Evolutionary conservation across 2,329 filamentous ascomycete genomes (phyloP), one percentile per base, ranked within the genome.

Genomic region (Ophiostoma sp.): DNA sequence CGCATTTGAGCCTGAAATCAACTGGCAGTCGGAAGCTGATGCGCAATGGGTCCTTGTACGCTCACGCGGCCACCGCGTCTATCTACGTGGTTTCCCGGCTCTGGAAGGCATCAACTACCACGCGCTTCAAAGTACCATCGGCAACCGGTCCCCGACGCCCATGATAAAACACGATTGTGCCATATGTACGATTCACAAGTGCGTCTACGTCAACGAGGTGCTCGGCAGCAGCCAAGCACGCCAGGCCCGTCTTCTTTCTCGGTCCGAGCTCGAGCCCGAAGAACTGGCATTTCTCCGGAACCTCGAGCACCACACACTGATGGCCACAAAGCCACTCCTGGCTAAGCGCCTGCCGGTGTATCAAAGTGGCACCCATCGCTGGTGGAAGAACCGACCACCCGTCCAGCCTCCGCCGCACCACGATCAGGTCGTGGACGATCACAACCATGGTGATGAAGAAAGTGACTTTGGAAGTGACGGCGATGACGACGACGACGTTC

Each of bases 141-240:
- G 75, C 9, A 50, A 70, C 70, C 45, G 70, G 31, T 15, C 45
- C 68, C 28, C 42, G 36, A 8, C 59, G 12, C 8, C 52, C 15
- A 9, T 68, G 50, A 31, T 69, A 22, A 59, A 50, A 39, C 76
- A 77, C 73, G 74, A 76, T 22, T 77, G 76, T n/a, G 76, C 75
- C 6, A 76, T 76, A 11, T 77, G 76, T 50, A 75, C 74, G 0
- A 76, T 77, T 33, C 76, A 77, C 73, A 76, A 76, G 68, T 77
- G 76, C 42, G 71, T 72, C 2, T 75, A 74, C 45, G 72, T 77
- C 17, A 72, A 73, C 11, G 73, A 74, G 2, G 48, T 74, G 7
- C 19, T 77, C 52, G 55, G 45, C 11, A 72, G 71, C 48, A 19
- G 17, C 8, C 22, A 55, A 17, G 15, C 70, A 17, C 36, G 39